Conservation (phyloP, 306 rosid genomes). For the Echinosophora koreensis region DNA sequence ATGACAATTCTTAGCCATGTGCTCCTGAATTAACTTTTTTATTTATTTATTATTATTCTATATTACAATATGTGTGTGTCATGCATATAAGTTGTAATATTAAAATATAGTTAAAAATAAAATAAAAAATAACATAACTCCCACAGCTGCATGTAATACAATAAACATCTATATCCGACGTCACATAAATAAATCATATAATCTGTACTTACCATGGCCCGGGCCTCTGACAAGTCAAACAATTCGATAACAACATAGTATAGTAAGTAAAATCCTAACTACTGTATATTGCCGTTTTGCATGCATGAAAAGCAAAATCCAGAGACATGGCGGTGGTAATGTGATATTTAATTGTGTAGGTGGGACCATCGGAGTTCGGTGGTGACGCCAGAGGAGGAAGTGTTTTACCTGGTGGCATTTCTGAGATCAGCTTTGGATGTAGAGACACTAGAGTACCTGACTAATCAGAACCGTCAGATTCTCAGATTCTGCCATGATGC, state of each 20-base stretch:
- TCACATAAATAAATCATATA: too few species aligned
- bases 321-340: constrained; percentile 43
- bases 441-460: constrained; percentile 70
- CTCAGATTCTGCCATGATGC: constrained; percentile 73
- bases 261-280: constrained; percentile 37
- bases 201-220: too few species aligned
- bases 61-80: too few species aligned
- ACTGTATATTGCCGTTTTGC: constrained; percentile 34
- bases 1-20: too few species aligned
- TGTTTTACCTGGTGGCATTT: constrained; percentile 93
- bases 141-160: too few species aligned
- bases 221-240: constrained; percentile 44
- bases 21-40: too few species aligned
- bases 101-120: too few species aligned
- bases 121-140: too few species aligned
- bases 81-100: too few species aligned
- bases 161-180: too few species aligned
- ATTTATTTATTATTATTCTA: too few species aligned
- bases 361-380: constrained; percentile 91
- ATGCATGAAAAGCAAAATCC: constrained; percentile 30
- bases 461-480: constrained; percentile 78
- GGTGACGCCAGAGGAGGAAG: constrained; percentile 84
- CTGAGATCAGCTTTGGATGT: constrained; percentile 83
- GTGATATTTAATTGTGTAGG: constrained; percentile 47
- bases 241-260: constrained; percentile 24